phyloP scores from a whole-genome alignment of 192 early-diverging fungal species.

The Funneliformis mosseae region DNA sequence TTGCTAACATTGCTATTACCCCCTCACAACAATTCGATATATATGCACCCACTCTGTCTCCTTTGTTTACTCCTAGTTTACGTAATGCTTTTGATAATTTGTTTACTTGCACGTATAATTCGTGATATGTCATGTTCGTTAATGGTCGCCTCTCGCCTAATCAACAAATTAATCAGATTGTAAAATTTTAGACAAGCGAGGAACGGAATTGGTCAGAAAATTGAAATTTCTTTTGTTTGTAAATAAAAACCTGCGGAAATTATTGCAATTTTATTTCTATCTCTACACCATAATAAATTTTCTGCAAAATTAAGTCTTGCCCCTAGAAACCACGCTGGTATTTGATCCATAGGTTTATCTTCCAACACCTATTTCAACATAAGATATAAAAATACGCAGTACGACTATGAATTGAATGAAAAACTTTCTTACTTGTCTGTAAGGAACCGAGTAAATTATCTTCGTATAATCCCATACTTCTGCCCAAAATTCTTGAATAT shows the following conservation, averaged over 20 bases:
- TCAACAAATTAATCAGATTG: not conserved
- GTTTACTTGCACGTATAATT: slow-evolving; percentile 73
- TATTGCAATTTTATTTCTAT: slow-evolving; percentile 52
- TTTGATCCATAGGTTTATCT: slow-evolving; percentile 74
- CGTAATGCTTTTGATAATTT: slow-evolving; percentile 74
- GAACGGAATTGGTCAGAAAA: not conserved
- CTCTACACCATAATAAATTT: slow-evolving; percentile 70
- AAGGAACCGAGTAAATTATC: slow-evolving; percentile 52
- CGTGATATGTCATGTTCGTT: slow-evolving; percentile 61
- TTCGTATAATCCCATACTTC: slow-evolving; percentile 80
- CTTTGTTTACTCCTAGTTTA: slow-evolving; percentile 65
- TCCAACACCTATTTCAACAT: slow-evolving; percentile 62
- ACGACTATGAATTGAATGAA: not conserved
- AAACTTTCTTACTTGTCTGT: slow-evolving; percentile 5
- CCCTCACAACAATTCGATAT: slow-evolving; percentile 87
- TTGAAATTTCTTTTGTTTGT: no score
- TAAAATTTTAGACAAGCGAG: not conserved
- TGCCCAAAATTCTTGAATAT: slow-evolving; percentile 83
- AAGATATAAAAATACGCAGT: not conserved
- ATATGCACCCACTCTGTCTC: slow-evolving; percentile 88
- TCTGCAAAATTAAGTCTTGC: slow-evolving; percentile 90
- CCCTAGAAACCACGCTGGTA: slow-evolving; percentile 92
- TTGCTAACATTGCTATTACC: slow-evolving; percentile 76
- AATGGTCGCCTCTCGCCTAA: slow-evolving; percentile 49
- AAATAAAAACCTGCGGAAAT: slow-evolving; percentile 51